Evolutionary conservation across 2,329 filamentous ascomycete species (phyloP).

Genomic region (Fusarium dlaminii): DNA sequence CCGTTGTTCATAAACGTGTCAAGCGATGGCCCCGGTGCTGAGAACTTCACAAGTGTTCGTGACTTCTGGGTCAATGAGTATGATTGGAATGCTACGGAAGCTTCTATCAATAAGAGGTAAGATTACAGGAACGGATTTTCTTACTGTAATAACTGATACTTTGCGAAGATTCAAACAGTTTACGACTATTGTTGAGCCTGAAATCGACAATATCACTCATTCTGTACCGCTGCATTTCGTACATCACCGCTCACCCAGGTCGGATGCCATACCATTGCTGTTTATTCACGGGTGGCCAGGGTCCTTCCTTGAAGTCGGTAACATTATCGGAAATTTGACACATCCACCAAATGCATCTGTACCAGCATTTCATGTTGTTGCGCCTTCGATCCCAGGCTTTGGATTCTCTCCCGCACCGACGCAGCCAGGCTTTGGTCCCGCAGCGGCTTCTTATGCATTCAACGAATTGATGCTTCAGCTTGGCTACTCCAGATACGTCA

Average conservation of each 20-base stretch:
- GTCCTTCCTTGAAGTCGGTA: not conserved
- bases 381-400: not conserved
- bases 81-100: not conserved
- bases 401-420: not conserved
- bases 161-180: not conserved
- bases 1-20: not conserved
- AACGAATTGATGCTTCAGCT: not conserved
- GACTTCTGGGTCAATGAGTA: not conserved
- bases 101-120: not conserved
- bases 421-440: not conserved
- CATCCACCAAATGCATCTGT: not conserved
- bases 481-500: not conserved
- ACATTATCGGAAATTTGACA: not conserved
- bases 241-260: not conserved
- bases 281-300: not conserved
- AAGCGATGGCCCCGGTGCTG: not conserved
- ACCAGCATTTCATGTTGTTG: not conserved
- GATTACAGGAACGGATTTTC: fast-evolving
- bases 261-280: not conserved
- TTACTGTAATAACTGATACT: fast-evolving
- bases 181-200: not conserved
- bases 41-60: not conserved
- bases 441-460: not conserved
- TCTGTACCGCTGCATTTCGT: not conserved
- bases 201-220: not conserved